phyloP scores from a whole-genome alignment of 441 rosid genomes.

The Gossypium schwendimanii region DNA sequence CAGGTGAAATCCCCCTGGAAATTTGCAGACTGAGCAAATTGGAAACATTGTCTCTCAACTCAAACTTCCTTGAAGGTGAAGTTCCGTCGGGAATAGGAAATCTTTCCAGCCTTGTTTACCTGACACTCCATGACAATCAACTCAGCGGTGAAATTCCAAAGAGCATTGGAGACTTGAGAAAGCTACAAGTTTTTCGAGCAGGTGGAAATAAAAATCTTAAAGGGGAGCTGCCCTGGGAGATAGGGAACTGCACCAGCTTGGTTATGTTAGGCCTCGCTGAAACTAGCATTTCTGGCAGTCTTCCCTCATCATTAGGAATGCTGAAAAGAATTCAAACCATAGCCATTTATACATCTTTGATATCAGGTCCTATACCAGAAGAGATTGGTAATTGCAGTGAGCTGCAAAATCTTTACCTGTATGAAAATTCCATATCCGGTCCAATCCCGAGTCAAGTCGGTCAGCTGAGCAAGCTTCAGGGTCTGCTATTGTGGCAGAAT shows the following conservation, averaged over 20 bases:
- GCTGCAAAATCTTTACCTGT: constrained; percentile 74
- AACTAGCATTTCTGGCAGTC: constrained; percentile 73
- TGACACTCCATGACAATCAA: constrained; percentile 72
- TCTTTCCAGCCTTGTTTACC: constrained; percentile 45
- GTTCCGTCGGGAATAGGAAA: constrained; percentile 64
- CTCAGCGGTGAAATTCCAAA: constrained; percentile 63
- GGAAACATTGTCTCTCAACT: constrained; percentile 46
- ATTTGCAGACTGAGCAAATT: constrained; percentile 56
- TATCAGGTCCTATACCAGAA: constrained; percentile 72
- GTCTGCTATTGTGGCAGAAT: constrained; percentile 77
- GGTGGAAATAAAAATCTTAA: constrained; percentile 83
- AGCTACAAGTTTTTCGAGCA: constrained; percentile 50
- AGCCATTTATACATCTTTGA: constrained; percentile 60
- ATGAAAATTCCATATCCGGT: constrained; percentile 78
- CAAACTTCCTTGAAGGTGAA: constrained; percentile 71
- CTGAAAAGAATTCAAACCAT: constrained; percentile 64
- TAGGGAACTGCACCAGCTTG: constrained; percentile 74
- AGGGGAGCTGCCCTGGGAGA: constrained; percentile 85
- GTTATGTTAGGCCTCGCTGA: constrained; percentile 81
- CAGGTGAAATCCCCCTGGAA: constrained; percentile 65
- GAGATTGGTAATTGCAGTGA: constrained; percentile 77
- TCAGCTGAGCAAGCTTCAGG: constrained; percentile 65
- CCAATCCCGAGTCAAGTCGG: constrained; percentile 56
- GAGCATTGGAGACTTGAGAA: constrained; percentile 58
- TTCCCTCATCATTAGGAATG: constrained; percentile 68